Conservation (phyloP, 306 rosid genomes). For the Acacia confusa region DNA sequence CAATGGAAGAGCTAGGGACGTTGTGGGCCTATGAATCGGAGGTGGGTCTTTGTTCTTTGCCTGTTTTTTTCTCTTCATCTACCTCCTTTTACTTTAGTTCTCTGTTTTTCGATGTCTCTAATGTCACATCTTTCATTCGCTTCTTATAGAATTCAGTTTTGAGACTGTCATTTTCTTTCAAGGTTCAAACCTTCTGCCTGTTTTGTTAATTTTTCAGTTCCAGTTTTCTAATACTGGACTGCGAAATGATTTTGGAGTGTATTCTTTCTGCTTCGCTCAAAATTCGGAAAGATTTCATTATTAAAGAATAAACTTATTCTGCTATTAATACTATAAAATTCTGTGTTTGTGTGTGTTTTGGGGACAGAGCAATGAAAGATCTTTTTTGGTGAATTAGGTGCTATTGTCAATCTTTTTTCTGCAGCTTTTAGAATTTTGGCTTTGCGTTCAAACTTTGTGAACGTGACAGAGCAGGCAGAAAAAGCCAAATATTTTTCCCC, state of each 20-base stretch:
- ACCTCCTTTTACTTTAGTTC: background rate
- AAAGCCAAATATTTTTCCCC: slow-evolving; percentile 24
- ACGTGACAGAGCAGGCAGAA: slow-evolving; percentile 18
- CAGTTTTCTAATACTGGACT: background rate
- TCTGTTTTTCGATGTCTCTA: slow-evolving; percentile 10
- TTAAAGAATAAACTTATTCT: background rate
- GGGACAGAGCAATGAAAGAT: background rate
- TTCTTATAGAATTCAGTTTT: background rate
- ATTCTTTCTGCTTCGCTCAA: background rate
- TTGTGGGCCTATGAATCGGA: slow-evolving; percentile 49
- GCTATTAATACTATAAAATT: background rate
- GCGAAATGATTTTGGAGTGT: background rate
- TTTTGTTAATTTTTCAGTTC: background rate
- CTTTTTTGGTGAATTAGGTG: background rate
- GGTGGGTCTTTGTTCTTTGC: slow-evolving; percentile 39
- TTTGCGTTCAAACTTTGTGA: slow-evolving; percentile 9
- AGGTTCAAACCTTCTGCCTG: background rate
- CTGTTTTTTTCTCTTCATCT: background rate
- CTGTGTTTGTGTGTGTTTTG: background rate
- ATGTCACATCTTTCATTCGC: slow-evolving; percentile 23
- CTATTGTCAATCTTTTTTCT: background rate
- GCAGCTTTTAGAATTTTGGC: background rate
- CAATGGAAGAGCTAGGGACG: slow-evolving; percentile 64
- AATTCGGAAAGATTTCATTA: background rate
- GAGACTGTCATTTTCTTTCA: background rate